Evolutionary conservation across 257 asterid species (phyloP).

Genomic region (Leonotis leonurus): DNA sequence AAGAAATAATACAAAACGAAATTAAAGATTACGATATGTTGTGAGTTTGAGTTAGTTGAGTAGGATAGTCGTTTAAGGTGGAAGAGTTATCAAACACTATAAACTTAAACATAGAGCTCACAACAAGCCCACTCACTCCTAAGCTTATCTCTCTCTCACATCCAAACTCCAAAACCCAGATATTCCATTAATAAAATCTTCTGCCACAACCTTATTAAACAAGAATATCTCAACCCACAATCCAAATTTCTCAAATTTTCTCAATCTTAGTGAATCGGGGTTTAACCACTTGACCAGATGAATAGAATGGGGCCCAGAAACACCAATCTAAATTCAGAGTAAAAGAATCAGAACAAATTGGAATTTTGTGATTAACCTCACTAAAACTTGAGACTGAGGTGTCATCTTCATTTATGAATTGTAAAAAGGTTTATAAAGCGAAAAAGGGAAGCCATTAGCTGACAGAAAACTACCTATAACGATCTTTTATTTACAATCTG

Average conservation of each 20-base stretch:
- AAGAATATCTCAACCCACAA: constrained; percentile 38
- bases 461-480: constrained; percentile 8
- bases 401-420: constrained; percentile 34
- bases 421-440: constrained; percentile 33
- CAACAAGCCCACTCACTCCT: constrained; percentile 70
- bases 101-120: constrained; percentile 49
- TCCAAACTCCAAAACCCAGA: constrained; percentile 42
- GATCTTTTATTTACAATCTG: neutral
- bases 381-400: neutral
- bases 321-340: constrained; percentile 33
- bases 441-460: constrained; percentile 33
- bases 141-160: constrained; percentile 52
- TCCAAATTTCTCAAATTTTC: constrained; percentile 24
- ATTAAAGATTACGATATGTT: constrained; percentile 20
- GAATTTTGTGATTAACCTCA: no score
- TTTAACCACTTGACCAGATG: constrained; percentile 22
- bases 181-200: constrained; percentile 24
- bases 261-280: constrained; percentile 13
- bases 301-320: constrained; percentile 37
- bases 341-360: neutral
- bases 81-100: constrained; percentile 22
- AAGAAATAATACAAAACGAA: neutral
- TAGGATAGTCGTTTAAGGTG: neutral
- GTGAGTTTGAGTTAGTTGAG: no score
- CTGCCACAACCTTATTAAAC: constrained; percentile 41